These are phyloP conservation scores for Nemania sp. DNA, from an alignment of 2,329 filamentous ascomycete species.

Conservation along the genomic window DNA sequence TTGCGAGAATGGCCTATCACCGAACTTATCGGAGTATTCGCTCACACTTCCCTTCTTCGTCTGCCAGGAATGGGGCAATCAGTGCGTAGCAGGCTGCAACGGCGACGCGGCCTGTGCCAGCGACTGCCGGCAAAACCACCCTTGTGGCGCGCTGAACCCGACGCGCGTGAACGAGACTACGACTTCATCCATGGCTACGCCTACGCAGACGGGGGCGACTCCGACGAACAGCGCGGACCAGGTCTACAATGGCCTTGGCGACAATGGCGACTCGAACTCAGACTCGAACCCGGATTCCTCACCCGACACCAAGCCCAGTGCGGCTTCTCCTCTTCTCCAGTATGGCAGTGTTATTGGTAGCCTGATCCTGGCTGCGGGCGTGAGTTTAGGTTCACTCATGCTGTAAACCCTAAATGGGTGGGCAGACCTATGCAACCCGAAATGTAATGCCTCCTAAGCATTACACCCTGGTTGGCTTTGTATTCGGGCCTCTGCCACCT, in stretches of 20 bases:
- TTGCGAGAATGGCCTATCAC: slow-evolving; percentile 66
- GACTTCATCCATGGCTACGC: slow-evolving; percentile 44
- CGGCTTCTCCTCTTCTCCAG: slow-evolving; percentile 16
- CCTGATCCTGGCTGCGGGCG: slow-evolving; percentile 18
- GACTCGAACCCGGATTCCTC: slow-evolving; percentile 12
- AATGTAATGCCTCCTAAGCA: too few relatives aligned
- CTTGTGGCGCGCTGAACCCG: slow-evolving; percentile 72
- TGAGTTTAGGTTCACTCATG: slow-evolving; percentile 22
- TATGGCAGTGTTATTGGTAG: slow-evolving; percentile 22
- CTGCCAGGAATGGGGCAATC: slow-evolving; percentile 71
- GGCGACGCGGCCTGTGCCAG: slow-evolving; percentile 60
- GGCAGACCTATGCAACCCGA: too few relatives aligned
- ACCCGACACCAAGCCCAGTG: slow-evolving; percentile 10
- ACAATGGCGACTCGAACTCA: slow-evolving; percentile 16
- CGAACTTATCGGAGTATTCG: slow-evolving; percentile 76
- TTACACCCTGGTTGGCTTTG: too few relatives aligned
- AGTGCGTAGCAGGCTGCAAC: slow-evolving; percentile 65
- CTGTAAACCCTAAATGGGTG: slow-evolving; percentile 10
- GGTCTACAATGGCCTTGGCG: slow-evolving; percentile 44
- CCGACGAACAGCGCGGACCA: slow-evolving; percentile 38
- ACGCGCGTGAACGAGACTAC: slow-evolving; percentile 59
- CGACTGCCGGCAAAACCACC: slow-evolving; percentile 66
- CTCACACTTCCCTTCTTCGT: slow-evolving; percentile 78
- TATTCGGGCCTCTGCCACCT: too few relatives aligned
- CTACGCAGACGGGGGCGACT: slow-evolving; percentile 43